phyloP scores from a whole-genome alignment of 768 basidiomycete species.

The Suillus luteus region DNA sequence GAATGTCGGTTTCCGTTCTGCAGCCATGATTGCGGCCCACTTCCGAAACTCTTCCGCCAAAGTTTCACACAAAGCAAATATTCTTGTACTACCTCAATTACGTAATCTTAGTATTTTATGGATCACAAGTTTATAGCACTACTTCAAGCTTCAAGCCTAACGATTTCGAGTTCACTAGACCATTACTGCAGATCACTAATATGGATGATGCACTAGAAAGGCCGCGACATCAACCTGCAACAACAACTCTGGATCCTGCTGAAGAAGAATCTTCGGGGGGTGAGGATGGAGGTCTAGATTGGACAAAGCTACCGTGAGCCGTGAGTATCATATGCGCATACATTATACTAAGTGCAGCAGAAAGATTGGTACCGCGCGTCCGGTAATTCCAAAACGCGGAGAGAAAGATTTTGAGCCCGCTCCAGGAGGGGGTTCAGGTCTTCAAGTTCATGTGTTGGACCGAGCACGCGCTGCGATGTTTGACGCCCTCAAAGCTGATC shows the following conservation, averaged over 20 bases:
- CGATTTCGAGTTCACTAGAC: background rate
- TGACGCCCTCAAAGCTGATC: constrained; percentile 68
- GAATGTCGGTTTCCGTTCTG: constrained; percentile 42
- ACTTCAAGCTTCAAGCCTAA: background rate
- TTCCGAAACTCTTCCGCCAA: background rate
- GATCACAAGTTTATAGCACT: background rate
- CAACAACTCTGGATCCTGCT: constrained; percentile 34
- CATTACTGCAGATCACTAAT: background rate
- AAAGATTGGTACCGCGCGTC: constrained; percentile 41
- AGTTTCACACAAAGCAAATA: background rate
- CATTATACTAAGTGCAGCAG: constrained; percentile 18
- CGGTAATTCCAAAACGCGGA: constrained; percentile 90
- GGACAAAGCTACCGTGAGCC: constrained; percentile 73
- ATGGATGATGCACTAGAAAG: constrained; percentile 69
- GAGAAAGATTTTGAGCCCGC: constrained; percentile 97
- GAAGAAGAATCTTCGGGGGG: constrained; percentile 62
- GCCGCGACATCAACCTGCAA: constrained; percentile 27
- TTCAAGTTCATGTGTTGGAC: constrained; percentile 82
- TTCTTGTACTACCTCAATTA: background rate
- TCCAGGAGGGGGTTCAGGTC: constrained; percentile 59
- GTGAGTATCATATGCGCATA: constrained; percentile 11
- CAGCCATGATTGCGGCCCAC: constrained; percentile 26
- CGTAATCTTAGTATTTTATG: background rate
- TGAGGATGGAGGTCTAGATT: constrained; percentile 78
- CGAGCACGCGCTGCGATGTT: constrained; percentile 86